Base-by-base conservation (phyloP, 2,329 filamentous ascomycete genomes). In the Hypomyces perniciosus region DNA sequence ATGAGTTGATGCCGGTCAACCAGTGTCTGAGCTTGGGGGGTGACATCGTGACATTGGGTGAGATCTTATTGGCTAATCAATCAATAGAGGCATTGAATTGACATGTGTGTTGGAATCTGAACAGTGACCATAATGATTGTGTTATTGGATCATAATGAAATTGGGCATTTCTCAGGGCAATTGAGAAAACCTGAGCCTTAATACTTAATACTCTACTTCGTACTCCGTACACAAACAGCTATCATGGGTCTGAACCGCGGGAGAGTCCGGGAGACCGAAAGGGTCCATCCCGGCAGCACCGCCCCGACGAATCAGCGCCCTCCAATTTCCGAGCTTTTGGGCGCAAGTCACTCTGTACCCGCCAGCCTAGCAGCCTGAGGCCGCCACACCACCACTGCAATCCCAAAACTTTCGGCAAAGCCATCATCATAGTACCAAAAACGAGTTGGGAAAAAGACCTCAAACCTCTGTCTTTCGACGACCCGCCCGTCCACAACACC, bases 401-500 rank as follows among this genome's bases (percentile, higher is more conserved):
- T 50, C 59, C 61, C 62, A 70, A 70, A 73, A 66, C 68, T 68
- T 70, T 68, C 66, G 68, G 66, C 67, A 68, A 67, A 62, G 60
- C 37, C 66, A 67, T 68, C 67, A 67, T 68, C 66, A 61, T 46
- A 44, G 37, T 38, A 34, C 42, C 39, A 27, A 38, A 41, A 52
- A 37, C 46, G 46, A 59, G 60, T 55, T 57, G 61, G 65, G 62
- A 59, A 77, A 75, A 76, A 74, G 70, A 76, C 73, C 75, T 77
- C 75, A 78, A 62, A 56, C 53, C 58, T 58, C 54, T 56, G 64
- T 48, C 50, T 59, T 52, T 59, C 62, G 61, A 60, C 63, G 56
- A 52, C 57, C 41, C 49, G 62, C 59, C 56, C 56, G 59, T 55
- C 42, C 52, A 48, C 52, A 48, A 48, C 44, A 51, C 54, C 46